Evolutionary conservation across 2,329 filamentous ascomycete species (phyloP), one percentile per base, ranked within the genome.

Genomic region (Cercospora sojina): DNA sequence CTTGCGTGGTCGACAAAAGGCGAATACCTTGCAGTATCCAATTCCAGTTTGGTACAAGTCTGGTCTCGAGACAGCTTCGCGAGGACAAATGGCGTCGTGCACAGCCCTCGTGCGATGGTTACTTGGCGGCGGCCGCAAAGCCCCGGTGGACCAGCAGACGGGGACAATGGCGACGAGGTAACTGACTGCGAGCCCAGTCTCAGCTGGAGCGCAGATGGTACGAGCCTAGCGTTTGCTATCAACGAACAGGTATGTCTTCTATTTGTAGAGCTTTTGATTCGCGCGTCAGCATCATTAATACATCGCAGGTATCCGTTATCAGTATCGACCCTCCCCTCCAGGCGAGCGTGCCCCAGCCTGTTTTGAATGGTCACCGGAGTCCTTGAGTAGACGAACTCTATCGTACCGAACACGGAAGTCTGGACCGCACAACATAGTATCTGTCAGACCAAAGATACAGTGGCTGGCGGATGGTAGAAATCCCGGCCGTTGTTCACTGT

Each of bases 161-260:
- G 66, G 8, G 47, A 29, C 4, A 31, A 49, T 25, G 23, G 23
- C 49, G 69, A 71, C 23, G 43, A 20, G 43, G 43, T 49, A 1
- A 23, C 25, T 49, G 43, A 49, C 43, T 58, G 62, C 13, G 73
- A 77, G 66, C 77, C 77, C 8, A 77, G 73, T 67, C 75, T 86
- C 60, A 80, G 79, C 31, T 86, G 84, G 84, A 84, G 85, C 73
- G 78, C 78, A 12, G 82, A 85, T 73, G 83, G 84, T n/a, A 83
- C 83, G 71, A 83, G 80, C 70, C 77, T 86, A 64, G 82, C 81
- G 1, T 83, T 84, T 71, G 73, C 73, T 5, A 66, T 69, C 1
- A 74, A 73, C 31, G 80, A 79, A 68, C 80, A 83, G 80, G 83
- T 85, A 77, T 47, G 77, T 55, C 25, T 49, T 35, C 3, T 25